phyloP scores from a whole-genome alignment of 2,329 filamentous ascomycete genomes.

The Aspergillus luchuensis region DNA sequence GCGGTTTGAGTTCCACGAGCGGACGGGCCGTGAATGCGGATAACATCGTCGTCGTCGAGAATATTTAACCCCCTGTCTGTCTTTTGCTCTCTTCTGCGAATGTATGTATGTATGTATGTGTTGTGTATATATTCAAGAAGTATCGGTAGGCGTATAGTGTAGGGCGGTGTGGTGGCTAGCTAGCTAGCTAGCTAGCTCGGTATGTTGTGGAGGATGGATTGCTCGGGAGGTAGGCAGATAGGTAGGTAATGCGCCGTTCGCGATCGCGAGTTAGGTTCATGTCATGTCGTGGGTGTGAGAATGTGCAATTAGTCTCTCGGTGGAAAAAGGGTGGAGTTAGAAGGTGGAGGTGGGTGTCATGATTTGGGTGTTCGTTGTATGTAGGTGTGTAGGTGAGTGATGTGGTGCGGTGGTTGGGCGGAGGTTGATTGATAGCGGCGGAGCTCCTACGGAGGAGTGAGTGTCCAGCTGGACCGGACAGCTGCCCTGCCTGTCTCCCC shows the following conservation, averaged over 20 bases:
- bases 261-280: background rate
- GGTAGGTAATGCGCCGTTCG: background rate
- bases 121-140: background rate
- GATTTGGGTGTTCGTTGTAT: background rate
- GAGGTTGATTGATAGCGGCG: background rate
- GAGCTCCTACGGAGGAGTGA: background rate
- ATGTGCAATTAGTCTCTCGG: no score
- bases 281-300: background rate
- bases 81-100: no score
- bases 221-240: background rate
- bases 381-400: background rate
- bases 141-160: background rate
- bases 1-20: constrained; percentile 92
- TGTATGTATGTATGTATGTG: no score
- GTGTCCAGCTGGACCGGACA: background rate
- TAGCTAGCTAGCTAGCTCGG: background rate
- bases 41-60: constrained; percentile 65
- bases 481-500: background rate
- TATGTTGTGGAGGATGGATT: background rate
- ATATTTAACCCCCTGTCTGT: no score
- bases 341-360: background rate
- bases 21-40: constrained; percentile 95
- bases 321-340: background rate
- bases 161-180: background rate
- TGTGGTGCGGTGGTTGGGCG: background rate